A percentile compares a stretch with the other conserved stretches of the same genome.
Conservation (phyloP, 768 basidiomycete species). For the Leccinum rimulosum region DNA sequence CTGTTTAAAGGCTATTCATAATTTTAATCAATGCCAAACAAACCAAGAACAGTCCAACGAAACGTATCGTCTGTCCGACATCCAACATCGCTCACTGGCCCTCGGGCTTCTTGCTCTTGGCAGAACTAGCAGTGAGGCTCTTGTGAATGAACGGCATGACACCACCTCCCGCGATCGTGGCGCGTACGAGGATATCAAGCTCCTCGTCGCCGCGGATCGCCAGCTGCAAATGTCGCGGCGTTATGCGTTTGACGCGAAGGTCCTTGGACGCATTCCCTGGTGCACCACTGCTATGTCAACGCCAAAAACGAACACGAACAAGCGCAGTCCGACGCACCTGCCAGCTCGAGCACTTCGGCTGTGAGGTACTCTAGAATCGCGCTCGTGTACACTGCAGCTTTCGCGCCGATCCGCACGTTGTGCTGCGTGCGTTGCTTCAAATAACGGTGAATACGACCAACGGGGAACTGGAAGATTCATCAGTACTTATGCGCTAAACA, state of each 20-base stretch:
- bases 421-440: conserved; percentile 89
- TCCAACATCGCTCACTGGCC: conserved; percentile 20
- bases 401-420: conserved; percentile 95
- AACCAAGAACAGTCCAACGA: conserved; percentile 6
- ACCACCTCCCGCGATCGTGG: conserved; percentile 90
- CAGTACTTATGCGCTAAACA: not conserved
- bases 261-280: conserved; percentile 96
- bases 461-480: conserved; percentile 67
- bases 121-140: conserved; percentile 55
- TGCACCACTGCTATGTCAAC: not conserved
- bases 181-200: conserved; percentile 90
- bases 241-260: conserved; percentile 95
- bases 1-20: conserved; percentile 13
- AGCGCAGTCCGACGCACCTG: conserved; percentile 53
- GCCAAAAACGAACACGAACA: not conserved
- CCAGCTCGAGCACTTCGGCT: conserved; percentile 93
- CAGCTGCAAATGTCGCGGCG: conserved; percentile 91
- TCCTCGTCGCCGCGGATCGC: conserved; percentile 98
- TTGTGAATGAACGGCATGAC: conserved; percentile 89
- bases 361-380: conserved; percentile 96
- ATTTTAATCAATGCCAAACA: conserved; percentile 6
- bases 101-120: conserved; percentile 48
- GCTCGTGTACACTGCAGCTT: conserved; percentile 95
- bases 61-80: not conserved
- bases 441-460: conserved; percentile 97